A percentile compares a stretch with the other conserved stretches of the same genome.
These are phyloP conservation scores for Chaetomium sp. DNA, from an alignment of 2,329 filamentous ascomycete species.

Conservation along the genomic window DNA sequence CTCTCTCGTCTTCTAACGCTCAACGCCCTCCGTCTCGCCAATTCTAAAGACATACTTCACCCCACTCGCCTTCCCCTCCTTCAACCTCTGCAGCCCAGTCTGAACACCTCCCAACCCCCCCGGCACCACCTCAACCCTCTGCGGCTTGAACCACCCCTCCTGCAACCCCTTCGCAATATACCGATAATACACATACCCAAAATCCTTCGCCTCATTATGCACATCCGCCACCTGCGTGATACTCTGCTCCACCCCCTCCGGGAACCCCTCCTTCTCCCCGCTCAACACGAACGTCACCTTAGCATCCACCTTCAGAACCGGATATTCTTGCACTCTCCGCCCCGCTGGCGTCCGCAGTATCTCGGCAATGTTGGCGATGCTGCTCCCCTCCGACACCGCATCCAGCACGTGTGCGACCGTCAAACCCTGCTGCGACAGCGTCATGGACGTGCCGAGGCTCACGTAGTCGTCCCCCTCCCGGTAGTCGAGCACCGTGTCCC, in stretches of 20 bases:
- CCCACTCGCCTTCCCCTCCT: slow-evolving; percentile 61
- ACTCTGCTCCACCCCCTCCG: slow-evolving; percentile 31
- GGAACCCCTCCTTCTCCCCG: slow-evolving; percentile 36
- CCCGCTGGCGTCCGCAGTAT: slow-evolving; percentile 43
- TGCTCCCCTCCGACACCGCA: slow-evolving; percentile 57
- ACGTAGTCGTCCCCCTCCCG: slow-evolving; percentile 57
- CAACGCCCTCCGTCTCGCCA: slow-evolving; percentile 38
- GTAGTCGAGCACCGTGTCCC: slow-evolving; percentile 43
- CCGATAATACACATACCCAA: slow-evolving; percentile 40
- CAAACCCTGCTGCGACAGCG: slow-evolving; percentile 42
- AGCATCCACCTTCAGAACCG: slow-evolving; percentile 32
- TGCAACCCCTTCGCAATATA: slow-evolving; percentile 46
- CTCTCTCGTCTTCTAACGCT: not conserved
- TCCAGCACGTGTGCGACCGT: slow-evolving; percentile 57
- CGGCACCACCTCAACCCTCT: slow-evolving; percentile 54
- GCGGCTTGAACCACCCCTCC: slow-evolving; percentile 52
- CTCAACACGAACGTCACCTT: slow-evolving; percentile 46
- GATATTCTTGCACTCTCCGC: not conserved
- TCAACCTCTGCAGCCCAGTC: slow-evolving; percentile 56
- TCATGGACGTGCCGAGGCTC: no score
- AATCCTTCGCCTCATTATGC: slow-evolving; percentile 40
- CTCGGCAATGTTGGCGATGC: slow-evolving; percentile 47
- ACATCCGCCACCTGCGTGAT: slow-evolving; percentile 38
- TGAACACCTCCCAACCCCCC: slow-evolving; percentile 38
- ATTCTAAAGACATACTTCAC: slow-evolving; percentile 64